Evolutionary conservation across 2,329 filamentous ascomycete species (phyloP).

Genomic region (Massarina eburnea): DNA sequence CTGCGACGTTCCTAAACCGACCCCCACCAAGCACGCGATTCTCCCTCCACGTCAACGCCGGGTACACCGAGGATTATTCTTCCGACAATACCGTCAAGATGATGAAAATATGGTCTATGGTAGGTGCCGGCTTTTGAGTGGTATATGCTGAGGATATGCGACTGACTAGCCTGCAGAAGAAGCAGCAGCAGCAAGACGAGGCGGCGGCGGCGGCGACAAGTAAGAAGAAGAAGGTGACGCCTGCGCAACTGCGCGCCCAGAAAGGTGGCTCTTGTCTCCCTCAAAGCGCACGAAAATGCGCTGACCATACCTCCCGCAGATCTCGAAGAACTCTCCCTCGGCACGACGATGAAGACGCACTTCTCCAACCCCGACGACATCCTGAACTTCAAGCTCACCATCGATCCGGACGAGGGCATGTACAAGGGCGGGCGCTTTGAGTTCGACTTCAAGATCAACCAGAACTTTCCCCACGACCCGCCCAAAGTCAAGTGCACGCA

Average conservation of each 20-base stretch:
- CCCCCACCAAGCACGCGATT: conserved; percentile 19
- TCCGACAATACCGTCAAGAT: conserved; percentile 59
- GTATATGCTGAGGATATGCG: neutral
- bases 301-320: conserved; percentile 53
- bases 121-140: conserved; percentile 47
- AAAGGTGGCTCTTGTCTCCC: conserved; percentile 65
- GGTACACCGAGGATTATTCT: conserved; percentile 6
- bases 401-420: conserved; percentile 82
- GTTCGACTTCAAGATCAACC: conserved; percentile 89
- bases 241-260: conserved; percentile 91
- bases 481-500: conserved; percentile 96
- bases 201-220: conserved; percentile 75
- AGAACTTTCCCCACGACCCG: conserved; percentile 95
- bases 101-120: conserved; percentile 99
- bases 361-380: conserved; percentile 85
- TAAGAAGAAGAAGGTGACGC: conserved; percentile 99
- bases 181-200: conserved; percentile 88
- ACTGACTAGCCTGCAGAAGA: conserved; percentile 64
- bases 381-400: conserved; percentile 78
- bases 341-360: conserved; percentile 76
- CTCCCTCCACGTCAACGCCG: conserved; percentile 4
- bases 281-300: conserved; percentile 9
- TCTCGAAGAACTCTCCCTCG: conserved; percentile 77
- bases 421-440: conserved; percentile 88
- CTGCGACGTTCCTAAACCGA: conserved; percentile 9